A percentile compares a stretch with the other conserved stretches of the same genome.
Evolutionary conservation across 352 stramenopile species (phyloP).

Genomic region (Globisporangium barbulae): DNA sequence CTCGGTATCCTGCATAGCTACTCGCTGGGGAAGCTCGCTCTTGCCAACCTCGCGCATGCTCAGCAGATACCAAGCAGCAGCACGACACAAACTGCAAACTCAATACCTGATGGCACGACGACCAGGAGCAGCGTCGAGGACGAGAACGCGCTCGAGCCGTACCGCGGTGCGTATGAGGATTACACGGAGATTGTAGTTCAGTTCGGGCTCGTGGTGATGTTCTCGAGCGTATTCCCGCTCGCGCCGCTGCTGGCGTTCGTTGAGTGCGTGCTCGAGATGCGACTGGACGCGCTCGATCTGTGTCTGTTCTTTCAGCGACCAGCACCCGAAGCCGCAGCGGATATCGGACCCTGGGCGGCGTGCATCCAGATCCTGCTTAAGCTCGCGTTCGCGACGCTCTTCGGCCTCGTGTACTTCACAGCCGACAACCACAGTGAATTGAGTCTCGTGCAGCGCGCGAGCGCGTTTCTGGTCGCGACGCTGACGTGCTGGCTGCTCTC

Average conservation of each 20-base stretch:
- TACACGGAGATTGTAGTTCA: slow-evolving; percentile 43
- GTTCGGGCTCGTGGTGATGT: slow-evolving; percentile 42
- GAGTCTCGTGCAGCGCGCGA: slow-evolving; percentile 29
- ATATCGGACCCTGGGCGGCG: slow-evolving; percentile 32
- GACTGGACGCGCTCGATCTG: slow-evolving; percentile 40
- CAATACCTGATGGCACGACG: not conserved
- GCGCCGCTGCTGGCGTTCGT: slow-evolving; percentile 36
- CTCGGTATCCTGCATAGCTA: slow-evolving; percentile 15
- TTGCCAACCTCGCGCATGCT: not conserved
- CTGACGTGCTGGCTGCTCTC: slow-evolving; percentile 26
- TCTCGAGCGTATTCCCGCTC: slow-evolving; percentile 39
- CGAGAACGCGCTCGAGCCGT: slow-evolving; percentile 20
- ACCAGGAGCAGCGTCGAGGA: slow-evolving; percentile 5
- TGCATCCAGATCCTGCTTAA: slow-evolving; percentile 32
- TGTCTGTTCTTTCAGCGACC: slow-evolving; percentile 41
- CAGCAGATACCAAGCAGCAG: not conserved
- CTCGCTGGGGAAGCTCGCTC: not conserved
- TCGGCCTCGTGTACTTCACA: slow-evolving; percentile 34
- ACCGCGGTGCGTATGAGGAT: slow-evolving; percentile 32
- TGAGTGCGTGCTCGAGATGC: slow-evolving; percentile 37
- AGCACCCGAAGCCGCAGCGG: slow-evolving; percentile 23
- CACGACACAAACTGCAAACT: not conserved
- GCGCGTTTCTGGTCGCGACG: slow-evolving; percentile 32
- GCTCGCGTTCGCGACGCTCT: slow-evolving; percentile 24
- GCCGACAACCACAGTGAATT: slow-evolving; percentile 23